Evolutionary conservation across 164 flowering plant species (phyloP), one percentile per base, ranked within the genome.

Genomic region (Saururus chinensis): DNA sequence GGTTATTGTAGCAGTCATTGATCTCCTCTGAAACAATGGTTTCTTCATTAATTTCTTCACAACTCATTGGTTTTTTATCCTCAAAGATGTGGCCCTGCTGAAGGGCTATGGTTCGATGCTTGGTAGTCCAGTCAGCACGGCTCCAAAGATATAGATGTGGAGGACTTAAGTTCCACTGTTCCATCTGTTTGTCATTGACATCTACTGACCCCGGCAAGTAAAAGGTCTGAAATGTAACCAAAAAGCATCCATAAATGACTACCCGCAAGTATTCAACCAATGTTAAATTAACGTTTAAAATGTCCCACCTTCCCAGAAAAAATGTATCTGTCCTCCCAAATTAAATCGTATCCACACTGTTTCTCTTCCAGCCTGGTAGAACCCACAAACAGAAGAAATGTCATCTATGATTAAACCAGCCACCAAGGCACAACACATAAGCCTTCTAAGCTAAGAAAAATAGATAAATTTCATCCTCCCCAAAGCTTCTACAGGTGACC

Each of bases 121-220:
- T 74, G 0, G 69, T 60, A 25, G 84, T 77, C 84, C 86, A 90
- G 69, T 85, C 95, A 37, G 53, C 74, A 20, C 80, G 87, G 66
- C 99, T 93, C 97, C 97, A 93, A 14, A 93, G 84, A 74, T 76
- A 87, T 37, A 90, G 89, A 9, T 70, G 70, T 19, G 95, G 93
- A 37, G 93, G 67, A 24, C 23, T 76, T 16, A 59, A 5, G 61
- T 93, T 93, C 96, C 96, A 88, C 40, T 88, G 86, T 10, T 84
- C 92, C 68, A 86, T 64, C 71, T 83, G 84, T 59, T 82, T 79
- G 74, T 82, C 86, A 59, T 77, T 68, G 19, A 56, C 82, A 63
- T 83, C 88, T 30, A 85, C 71, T 37, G 96, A 90, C 51, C 96
- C 96, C 42, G 97, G 95, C 23, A 88, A 71, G 71, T 95, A 95